Percentiles rank a stretch among this genome's conserved stretches.
phyloP scores from a whole-genome alignment of 805 yeast species.

The Candida hispaniensis region DNA sequence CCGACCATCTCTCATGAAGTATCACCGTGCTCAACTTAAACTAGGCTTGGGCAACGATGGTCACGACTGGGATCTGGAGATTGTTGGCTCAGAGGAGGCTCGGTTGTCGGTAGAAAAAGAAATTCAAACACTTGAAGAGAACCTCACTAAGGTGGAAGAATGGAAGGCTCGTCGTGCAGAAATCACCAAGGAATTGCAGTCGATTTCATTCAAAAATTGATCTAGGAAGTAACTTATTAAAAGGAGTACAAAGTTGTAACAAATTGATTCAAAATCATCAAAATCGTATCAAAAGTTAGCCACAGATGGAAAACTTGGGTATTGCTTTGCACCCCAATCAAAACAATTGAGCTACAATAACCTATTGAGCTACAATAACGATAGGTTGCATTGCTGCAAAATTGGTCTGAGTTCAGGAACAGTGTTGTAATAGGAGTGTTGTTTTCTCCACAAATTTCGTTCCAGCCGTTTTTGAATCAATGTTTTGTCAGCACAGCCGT shows the following conservation, averaged over 20 bases:
- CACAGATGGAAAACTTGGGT: no score
- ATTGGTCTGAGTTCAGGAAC: constrained; percentile 2
- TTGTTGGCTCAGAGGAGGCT: constrained; percentile 54
- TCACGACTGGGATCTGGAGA: constrained; percentile 47
- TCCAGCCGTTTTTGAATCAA: constrained; percentile 1
- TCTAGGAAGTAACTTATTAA: no score
- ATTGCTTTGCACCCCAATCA: no score
- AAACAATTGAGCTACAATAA: no score
- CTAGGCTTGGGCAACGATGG: constrained; percentile 44
- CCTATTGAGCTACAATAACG: no score
- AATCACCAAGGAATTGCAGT: no score
- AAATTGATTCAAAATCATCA: no score
- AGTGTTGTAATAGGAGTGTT: constrained; percentile 9
- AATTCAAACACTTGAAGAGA: constrained; percentile 51
- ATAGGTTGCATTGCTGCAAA: constrained; percentile 1
- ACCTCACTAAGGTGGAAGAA: constrained; percentile 46
- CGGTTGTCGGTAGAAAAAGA: constrained; percentile 63
- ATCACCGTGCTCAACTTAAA: constrained; percentile 68
- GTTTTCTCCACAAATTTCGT: constrained; percentile 7
- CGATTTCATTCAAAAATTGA: no score
- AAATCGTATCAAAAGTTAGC: no score
- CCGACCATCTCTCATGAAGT: constrained; percentile 71
- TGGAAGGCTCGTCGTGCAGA: constrained; percentile 55
- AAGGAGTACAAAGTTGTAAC: no score
- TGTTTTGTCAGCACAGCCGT: constrained; percentile 5